Evolutionary conservation across 73 alveolate species (phyloP).

Genomic region (Stentor roeselii): DNA sequence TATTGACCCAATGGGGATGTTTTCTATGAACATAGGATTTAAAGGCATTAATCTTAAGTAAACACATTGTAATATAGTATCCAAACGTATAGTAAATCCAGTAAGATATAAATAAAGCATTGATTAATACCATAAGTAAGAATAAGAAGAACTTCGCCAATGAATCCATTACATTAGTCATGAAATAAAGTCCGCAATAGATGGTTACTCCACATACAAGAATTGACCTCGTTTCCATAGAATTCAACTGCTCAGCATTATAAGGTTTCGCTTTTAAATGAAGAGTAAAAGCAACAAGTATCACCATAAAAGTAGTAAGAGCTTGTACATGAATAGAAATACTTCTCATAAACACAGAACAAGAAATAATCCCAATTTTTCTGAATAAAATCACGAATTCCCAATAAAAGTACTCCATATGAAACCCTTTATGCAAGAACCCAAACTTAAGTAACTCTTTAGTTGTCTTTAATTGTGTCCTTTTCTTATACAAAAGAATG

Average conservation of each 20-base stretch:
- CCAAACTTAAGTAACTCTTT: constrained; percentile 26
- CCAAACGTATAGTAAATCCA: too few relatives aligned
- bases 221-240: background rate
- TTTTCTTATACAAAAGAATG: background rate
- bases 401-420: constrained; percentile 25
- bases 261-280: background rate
- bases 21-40: too few relatives aligned
- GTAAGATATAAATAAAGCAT: too few relatives aligned
- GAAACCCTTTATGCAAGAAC: constrained; percentile 32
- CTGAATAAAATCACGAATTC: background rate
- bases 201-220: background rate
- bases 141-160: background rate
- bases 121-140: background rate
- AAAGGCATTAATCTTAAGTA: too few relatives aligned
- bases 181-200: background rate
- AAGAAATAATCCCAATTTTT: constrained; percentile 10
- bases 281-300: background rate
- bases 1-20: too few relatives aligned
- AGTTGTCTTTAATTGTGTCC: constrained; percentile 7
- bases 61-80: too few relatives aligned
- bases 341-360: constrained; percentile 7
- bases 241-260: background rate
- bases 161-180: background rate
- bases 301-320: background rate
- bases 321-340: constrained; percentile 12